A percentile compares a stretch with the other conserved stretches of the same genome.
Conservation (phyloP, 2,329 filamentous ascomycete species). For the Fusarium drepaniforme region DNA sequence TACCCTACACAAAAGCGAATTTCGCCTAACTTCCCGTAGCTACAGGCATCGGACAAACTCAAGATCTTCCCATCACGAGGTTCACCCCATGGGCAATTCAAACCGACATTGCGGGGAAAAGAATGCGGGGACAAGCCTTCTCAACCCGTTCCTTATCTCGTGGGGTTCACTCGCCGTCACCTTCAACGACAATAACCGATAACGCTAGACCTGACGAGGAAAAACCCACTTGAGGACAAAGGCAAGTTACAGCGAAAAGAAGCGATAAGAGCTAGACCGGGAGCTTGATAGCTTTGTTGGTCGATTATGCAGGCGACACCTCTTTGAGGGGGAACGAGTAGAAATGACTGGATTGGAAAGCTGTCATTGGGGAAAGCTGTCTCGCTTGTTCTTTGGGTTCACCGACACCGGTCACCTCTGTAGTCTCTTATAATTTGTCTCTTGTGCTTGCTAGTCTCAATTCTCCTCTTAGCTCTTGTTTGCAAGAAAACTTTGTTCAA, state of each 20-base stretch:
- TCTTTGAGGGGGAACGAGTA: background rate
- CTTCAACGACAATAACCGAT: background rate
- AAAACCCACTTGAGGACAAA: background rate
- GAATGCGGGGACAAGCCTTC: background rate
- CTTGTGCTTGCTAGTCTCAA: background rate
- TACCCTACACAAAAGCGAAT: background rate
- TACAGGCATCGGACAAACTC: background rate
- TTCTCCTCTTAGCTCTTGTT: background rate
- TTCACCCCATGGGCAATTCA: background rate
- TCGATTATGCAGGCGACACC: background rate
- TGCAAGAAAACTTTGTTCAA: background rate
- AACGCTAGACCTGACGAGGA: background rate
- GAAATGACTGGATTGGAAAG: background rate
- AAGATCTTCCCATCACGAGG: background rate
- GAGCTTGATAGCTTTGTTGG: background rate
- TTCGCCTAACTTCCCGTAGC: background rate
- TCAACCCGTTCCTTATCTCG: background rate
- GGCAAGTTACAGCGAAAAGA: background rate
- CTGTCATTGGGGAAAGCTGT: background rate
- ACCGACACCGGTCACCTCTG: background rate
- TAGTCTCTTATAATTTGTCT: background rate
- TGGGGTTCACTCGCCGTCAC: background rate
- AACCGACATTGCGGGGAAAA: background rate
- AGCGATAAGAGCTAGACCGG: background rate
- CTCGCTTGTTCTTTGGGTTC: background rate